Percentiles rank a stretch among this genome's conserved stretches.
Evolutionary conservation across 1,139 yeast genomes (phyloP).

Genomic region (Geotrichum citri-aurantii): DNA sequence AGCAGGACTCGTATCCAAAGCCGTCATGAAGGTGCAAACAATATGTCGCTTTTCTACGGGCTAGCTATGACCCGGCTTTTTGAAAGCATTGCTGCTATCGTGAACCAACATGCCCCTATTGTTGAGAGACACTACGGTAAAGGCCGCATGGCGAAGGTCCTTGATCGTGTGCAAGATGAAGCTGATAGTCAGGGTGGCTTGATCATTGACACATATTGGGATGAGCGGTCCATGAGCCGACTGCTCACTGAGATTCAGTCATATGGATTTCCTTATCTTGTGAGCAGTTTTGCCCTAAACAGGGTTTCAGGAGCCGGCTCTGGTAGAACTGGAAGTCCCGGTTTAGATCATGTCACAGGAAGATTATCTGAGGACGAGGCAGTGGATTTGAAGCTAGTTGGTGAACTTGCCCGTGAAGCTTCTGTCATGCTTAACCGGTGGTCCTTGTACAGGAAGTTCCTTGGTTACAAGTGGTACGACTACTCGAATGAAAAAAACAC

Average conservation of each 20-base stretch:
- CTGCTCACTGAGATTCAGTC: conserved; percentile 51
- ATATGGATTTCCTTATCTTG: conserved; percentile 47
- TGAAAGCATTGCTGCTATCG: conserved; percentile 78
- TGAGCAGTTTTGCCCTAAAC: conserved; percentile 31
- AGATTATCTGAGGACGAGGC: conserved; percentile 32
- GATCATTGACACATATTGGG: conserved; percentile 81
- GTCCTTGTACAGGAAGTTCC: conserved; percentile 75
- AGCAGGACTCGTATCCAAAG: conserved; percentile 53
- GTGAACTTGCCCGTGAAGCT: conserved; percentile 58
- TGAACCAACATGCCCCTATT: conserved; percentile 78
- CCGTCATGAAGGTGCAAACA: conserved; percentile 26
- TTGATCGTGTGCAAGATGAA: conserved; percentile 72
- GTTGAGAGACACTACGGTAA: conserved; percentile 68
- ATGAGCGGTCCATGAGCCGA: conserved; percentile 55
- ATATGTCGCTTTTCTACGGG: conserved; percentile 46
- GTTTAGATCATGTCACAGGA: conserved; percentile 21
- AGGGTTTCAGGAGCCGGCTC: conserved; percentile 11
- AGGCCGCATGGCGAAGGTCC: conserved; percentile 58
- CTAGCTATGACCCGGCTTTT: conserved; percentile 68
- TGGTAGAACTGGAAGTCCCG: conserved; percentile 25
- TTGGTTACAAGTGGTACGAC: conserved; percentile 59
- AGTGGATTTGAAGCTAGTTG: conserved; percentile 48
- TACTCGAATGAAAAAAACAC: conserved; percentile 24
- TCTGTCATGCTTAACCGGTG: conserved; percentile 78
- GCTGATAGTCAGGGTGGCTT: conserved; percentile 88